Evolutionary conservation across 768 basidiomycete species (phyloP).

Genomic region (Gloeostereum incarnatum): DNA sequence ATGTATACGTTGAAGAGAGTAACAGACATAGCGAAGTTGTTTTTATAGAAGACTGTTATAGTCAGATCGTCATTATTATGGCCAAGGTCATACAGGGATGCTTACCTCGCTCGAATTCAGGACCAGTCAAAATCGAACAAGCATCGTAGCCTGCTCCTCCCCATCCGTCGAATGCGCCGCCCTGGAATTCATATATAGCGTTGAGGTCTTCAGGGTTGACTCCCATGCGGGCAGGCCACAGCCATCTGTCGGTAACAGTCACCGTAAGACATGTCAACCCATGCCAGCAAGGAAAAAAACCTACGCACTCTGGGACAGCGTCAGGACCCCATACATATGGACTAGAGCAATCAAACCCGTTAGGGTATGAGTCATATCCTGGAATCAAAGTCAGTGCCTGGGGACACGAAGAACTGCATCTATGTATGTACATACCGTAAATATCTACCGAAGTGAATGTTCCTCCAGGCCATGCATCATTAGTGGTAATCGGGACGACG

Average conservation of each 20-base stretch:
- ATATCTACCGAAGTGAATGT: conserved; percentile 36
- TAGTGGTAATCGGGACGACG: conserved; percentile 36
- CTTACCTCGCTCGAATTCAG: conserved; percentile 35
- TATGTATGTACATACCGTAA: conserved; percentile 24
- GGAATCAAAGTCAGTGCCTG: conserved; percentile 8
- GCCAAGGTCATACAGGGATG: background rate
- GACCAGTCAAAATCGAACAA: conserved; percentile 25
- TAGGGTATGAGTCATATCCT: conserved; percentile 40
- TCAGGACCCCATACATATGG: conserved; percentile 34
- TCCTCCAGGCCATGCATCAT: conserved; percentile 36
- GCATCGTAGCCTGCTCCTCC: conserved; percentile 25
- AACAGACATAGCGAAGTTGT: conserved; percentile 34
- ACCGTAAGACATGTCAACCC: background rate
- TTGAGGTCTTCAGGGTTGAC: conserved; percentile 27
- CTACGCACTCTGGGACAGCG: conserved; percentile 29
- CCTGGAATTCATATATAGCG: conserved; percentile 37
- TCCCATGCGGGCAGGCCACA: conserved; percentile 27
- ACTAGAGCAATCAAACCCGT: conserved; percentile 44
- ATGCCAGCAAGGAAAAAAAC: background rate
- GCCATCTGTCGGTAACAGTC: conserved; percentile 15
- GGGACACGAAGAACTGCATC: background rate
- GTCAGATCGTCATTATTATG: background rate
- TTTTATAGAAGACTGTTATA: conserved; percentile 34
- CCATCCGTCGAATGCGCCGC: conserved; percentile 45
- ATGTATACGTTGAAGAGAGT: conserved; percentile 42